Evolutionary conservation across 2,329 filamentous ascomycete species (phyloP).

Genomic region (Fusarium sp.): DNA sequence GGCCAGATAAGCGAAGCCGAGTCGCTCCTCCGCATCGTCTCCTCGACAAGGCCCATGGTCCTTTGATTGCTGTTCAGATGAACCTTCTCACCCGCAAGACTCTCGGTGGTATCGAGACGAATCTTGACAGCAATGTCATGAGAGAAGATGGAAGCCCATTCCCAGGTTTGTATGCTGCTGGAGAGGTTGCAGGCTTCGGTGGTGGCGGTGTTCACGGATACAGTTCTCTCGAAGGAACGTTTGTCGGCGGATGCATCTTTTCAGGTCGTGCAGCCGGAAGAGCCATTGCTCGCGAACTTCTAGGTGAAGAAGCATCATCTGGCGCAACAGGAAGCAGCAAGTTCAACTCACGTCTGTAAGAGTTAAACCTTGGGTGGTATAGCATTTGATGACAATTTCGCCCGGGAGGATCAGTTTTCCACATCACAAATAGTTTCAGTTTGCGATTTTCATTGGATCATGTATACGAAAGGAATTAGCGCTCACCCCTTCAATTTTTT

Average conservation of each 20-base stretch:
- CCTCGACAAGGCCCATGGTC: constrained; percentile 66
- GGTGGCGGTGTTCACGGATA: constrained; percentile 74
- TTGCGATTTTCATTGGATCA: neutral
- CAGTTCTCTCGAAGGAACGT: constrained; percentile 71
- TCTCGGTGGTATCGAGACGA: constrained; percentile 70
- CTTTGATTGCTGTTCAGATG: constrained; percentile 70
- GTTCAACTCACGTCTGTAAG: constrained; percentile 15
- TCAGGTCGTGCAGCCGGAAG: constrained; percentile 68
- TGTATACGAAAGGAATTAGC: neutral
- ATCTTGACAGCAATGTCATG: constrained; percentile 68
- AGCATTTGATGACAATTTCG: neutral
- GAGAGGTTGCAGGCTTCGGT: constrained; percentile 71
- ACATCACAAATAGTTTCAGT: neutral
- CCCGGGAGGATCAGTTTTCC: neutral
- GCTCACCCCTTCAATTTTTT: neutral
- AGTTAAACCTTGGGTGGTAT: neutral
- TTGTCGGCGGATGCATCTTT: constrained; percentile 73
- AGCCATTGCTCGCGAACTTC: constrained; percentile 63
- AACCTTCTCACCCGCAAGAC: constrained; percentile 72
- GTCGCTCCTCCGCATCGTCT: constrained; percentile 66
- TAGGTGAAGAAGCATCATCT: constrained; percentile 17
- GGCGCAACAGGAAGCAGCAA: neutral
- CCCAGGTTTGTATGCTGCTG: constrained; percentile 69
- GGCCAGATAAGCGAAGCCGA: constrained; percentile 63
- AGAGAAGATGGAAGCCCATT: constrained; percentile 61